phyloP scores from a whole-genome alignment of 768 basidiomycete species.

The Suillus subluteus region DNA sequence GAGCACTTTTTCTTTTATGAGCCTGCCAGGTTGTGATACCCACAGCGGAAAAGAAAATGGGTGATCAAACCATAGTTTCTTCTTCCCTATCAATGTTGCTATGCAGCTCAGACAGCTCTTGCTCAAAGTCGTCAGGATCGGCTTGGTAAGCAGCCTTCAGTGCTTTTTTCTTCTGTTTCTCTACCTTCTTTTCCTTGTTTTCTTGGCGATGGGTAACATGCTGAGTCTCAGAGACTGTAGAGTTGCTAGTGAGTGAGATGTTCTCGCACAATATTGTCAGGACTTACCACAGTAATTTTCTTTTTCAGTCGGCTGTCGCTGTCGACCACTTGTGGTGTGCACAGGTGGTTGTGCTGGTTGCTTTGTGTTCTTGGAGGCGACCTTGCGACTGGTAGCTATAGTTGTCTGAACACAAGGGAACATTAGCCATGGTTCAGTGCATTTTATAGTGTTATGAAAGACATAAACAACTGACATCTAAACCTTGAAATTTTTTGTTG shows the following conservation, averaged over 20 bases:
- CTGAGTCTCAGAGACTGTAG: neutral
- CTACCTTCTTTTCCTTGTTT: neutral
- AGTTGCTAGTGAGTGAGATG: neutral
- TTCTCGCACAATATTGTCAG: neutral
- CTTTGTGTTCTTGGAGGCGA: neutral
- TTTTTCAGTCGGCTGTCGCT: neutral
- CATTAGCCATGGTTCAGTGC: neutral
- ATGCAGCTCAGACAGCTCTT: neutral
- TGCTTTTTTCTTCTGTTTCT: neutral
- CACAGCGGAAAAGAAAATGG: neutral
- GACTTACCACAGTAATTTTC: neutral
- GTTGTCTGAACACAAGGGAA: neutral
- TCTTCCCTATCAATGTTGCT: neutral
- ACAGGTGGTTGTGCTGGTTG: neutral
- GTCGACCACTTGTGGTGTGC: neutral
- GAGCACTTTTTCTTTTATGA: too few relatives aligned
- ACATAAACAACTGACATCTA: neutral
- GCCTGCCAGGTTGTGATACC: too few relatives aligned
- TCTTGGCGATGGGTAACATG: neutral
- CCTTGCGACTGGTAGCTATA: neutral
- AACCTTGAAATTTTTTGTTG: neutral
- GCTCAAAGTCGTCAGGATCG: neutral
- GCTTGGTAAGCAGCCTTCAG: neutral
- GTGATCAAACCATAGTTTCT: neutral
- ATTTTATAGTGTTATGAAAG: neutral